Evolutionary conservation across 345 rosid genomes (phyloP).

Genomic region (Diplotaxis tenuifolia): DNA sequence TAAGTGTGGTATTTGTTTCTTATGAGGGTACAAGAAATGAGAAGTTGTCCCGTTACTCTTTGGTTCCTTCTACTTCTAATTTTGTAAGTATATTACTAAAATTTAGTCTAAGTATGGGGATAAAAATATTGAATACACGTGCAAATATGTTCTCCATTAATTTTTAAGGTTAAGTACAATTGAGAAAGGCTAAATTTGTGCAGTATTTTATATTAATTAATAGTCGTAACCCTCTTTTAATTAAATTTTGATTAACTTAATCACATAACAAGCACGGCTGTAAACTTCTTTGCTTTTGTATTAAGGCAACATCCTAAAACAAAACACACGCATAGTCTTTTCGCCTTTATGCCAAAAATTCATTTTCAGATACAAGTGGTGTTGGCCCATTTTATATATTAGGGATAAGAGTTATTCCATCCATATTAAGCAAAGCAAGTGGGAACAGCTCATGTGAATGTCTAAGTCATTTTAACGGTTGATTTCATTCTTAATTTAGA

Average conservation of each 20-base stretch:
- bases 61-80: conserved; percentile 17
- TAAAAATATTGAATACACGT: conserved; percentile 33
- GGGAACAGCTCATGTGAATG: conserved; percentile 39
- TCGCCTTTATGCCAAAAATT: conserved; percentile 22
- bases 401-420: conserved; percentile 28
- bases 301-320: conserved; percentile 9
- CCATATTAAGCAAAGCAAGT: conserved; percentile 36
- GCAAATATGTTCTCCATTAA: too few species aligned
- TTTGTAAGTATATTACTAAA: not conserved
- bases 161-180: conserved; percentile 33
- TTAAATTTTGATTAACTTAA: conserved; percentile 1
- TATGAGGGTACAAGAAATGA: conserved; percentile 27
- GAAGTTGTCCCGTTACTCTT: conserved; percentile 27
- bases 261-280: conserved; percentile 9
- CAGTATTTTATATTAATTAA: not conserved
- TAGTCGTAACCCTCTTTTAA: conserved; percentile 1
- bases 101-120: not conserved
- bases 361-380: not conserved
- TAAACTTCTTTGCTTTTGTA: conserved; percentile 3
- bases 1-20: conserved; percentile 25
- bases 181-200: conserved; percentile 25
- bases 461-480: conserved; percentile 25
- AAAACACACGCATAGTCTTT: conserved; percentile 1
- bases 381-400: conserved; percentile 30
- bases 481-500: conserved; percentile 25